These are phyloP conservation scores for Pyronema domesticum DNA, from an alignment of 495 filamentous ascomycete genomes.

Conservation along the genomic window DNA sequence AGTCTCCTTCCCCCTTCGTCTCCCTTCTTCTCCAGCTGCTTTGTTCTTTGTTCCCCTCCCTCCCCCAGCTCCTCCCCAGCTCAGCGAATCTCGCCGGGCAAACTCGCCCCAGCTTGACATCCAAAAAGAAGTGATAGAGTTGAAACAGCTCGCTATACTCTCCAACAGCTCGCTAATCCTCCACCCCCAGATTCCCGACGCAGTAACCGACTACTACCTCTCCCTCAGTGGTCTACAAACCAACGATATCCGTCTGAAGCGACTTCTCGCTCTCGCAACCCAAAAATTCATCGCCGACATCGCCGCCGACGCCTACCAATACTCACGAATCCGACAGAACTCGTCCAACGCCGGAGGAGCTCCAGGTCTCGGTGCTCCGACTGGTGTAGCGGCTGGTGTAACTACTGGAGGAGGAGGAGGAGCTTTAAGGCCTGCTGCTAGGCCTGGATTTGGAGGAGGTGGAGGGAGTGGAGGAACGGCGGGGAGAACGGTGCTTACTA, in stretches of 20 bases:
- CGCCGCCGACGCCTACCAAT: slow-evolving; percentile 93
- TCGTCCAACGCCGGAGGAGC: slow-evolving; percentile 68
- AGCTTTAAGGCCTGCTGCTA: slow-evolving; percentile 64
- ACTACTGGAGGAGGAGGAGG: slow-evolving; percentile 34
- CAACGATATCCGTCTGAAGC: slow-evolving; percentile 68
- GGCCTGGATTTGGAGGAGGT: slow-evolving; percentile 70
- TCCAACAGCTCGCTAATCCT: neutral
- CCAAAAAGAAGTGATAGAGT: neutral
- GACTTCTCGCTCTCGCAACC: slow-evolving; percentile 83
- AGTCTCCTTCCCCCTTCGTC: slow-evolving; percentile 20
- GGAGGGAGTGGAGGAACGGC: slow-evolving; percentile 80
- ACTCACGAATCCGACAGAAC: slow-evolving; percentile 82
- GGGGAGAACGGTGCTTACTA: slow-evolving; percentile 86
- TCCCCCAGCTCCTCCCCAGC: neutral
- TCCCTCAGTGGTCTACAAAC: slow-evolving; percentile 85
- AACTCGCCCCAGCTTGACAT: neutral
- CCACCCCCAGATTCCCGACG: slow-evolving; percentile 68
- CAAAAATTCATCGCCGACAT: slow-evolving; percentile 98
- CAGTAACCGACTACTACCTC: slow-evolving; percentile 94
- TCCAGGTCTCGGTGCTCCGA: slow-evolving; percentile 69
- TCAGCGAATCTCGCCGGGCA: neutral
- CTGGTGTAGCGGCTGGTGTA: slow-evolving; percentile 40
- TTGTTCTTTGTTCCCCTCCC: neutral
- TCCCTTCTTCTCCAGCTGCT: neutral
- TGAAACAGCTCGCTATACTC: neutral